A percentile compares a stretch with the other conserved stretches of the same genome.
Conservation (phyloP, 139 green algal species). For the Coccomyxa sp. region DNA sequence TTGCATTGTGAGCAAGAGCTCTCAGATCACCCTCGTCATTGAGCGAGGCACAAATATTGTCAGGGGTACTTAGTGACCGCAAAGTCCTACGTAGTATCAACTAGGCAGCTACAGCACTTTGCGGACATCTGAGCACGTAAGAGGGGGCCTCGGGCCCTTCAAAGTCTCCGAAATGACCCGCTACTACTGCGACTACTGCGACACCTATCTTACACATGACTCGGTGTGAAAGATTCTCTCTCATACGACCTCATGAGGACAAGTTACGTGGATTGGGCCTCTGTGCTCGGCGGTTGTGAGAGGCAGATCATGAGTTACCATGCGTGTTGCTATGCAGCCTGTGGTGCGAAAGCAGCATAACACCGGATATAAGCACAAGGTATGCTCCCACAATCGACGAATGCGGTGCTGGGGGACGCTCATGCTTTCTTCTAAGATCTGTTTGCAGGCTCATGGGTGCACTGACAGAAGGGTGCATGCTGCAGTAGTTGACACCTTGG, state of each 20-base stretch:
- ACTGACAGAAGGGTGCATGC: not conserved
- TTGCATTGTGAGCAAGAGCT: no score
- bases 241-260: no score
- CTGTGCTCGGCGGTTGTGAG: no score
- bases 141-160: no score
- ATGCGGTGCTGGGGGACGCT: not conserved
- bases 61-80: no score
- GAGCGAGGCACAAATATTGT: no score
- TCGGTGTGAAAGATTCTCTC: constrained; percentile 61
- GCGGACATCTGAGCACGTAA: no score
- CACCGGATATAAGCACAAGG: constrained; percentile 94
- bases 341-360: constrained; percentile 97
- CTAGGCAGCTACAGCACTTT: no score
- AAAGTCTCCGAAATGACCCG: constrained; percentile 40
- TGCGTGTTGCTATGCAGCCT: constrained; percentile 45
- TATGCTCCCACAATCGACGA: constrained; percentile 2
- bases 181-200: constrained; percentile 85
- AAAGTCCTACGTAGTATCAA: no score
- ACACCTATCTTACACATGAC: constrained; percentile 91
- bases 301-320: no score
- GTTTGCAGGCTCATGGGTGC: not conserved
- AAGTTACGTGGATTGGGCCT: no score
- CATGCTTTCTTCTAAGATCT: not conserved
- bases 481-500: not conserved
- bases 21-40: no score